Base-by-base conservation (phyloP, 768 basidiomycete genomes). In the Boletus rufocinnamomeus region DNA sequence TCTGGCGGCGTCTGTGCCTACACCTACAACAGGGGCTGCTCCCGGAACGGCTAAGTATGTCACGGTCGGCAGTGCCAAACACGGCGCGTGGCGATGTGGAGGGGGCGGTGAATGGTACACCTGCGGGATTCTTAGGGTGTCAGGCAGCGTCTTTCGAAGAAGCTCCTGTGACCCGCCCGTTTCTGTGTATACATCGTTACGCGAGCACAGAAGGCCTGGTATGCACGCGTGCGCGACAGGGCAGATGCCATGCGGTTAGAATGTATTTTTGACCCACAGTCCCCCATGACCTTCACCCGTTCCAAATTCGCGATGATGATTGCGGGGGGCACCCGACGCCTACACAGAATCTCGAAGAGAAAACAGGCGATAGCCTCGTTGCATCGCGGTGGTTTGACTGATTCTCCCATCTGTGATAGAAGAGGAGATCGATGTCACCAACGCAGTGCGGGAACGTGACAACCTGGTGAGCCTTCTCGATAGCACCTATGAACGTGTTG, bases 361-460 rank as follows among this genome's bases (percentile, higher is more conserved):
- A 56, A n/a, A 10, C 21, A 64, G 11, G 17, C 50, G 49, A 30
- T 60, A 63, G 50, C 35, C 54, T 16, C 45, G 43, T 27, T 59
- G 58, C 32, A 44, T n/a, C 3, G 52, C 21, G 9, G 23, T 6
- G 0, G 62, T 64, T 27, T 63, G 14, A 37, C 8, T 37, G 40
- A 41, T 41, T 2, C 63, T 34, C 1, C 40, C 30, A 5, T 25
- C 47, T 17, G 38, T 32, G n/a, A 64, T 34, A 35, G 52, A 64
- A 57, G 5, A 60, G 21, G 34, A 63, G 54, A n/a, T 64, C 54
- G 28, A 63, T 23, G 11, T 58, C 63, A 14, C 58, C 63, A 0
- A 30, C 28, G 3, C 46, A 3, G 6, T 50, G 46, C 13, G 59
- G 13, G 30, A 32, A 41, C 7, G 21, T 25, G n/a, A 63, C 2